Percentiles rank a stretch among this genome's conserved stretches.
Evolutionary conservation across 345 rosid species (phyloP).

Genomic region (Dimocarpus longan): DNA sequence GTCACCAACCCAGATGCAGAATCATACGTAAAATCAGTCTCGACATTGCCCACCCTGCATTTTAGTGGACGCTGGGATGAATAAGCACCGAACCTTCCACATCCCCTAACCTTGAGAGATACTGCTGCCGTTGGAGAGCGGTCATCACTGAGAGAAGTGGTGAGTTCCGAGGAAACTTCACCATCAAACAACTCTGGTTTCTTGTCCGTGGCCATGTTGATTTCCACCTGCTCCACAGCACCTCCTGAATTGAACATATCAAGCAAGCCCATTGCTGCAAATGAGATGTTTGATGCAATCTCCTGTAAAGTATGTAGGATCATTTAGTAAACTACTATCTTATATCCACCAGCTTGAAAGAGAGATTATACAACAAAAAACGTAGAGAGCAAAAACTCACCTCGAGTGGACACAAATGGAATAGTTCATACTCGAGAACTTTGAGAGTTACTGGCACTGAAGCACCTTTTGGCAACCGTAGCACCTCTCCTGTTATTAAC

Average conservation of each 20-base stretch:
- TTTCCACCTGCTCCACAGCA: conserved; percentile 62
- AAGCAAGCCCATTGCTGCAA: conserved; percentile 86
- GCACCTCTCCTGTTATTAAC: conserved; percentile 62
- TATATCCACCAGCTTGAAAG: not conserved
- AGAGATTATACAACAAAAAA: not conserved
- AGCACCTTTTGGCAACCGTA: conserved; percentile 70
- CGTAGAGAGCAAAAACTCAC: conserved; percentile 32
- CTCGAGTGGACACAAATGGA: conserved; percentile 82
- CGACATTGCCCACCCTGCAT: conserved; percentile 55
- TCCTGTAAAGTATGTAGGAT: conserved; percentile 45
- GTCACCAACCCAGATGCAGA: conserved; percentile 60
- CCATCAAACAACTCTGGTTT: conserved; percentile 55
- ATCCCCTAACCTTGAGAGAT: conserved; percentile 65
- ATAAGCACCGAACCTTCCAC: conserved; percentile 75
- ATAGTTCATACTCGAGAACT: conserved; percentile 86
- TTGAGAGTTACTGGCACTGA: conserved; percentile 80
- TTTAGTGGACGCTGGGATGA: conserved; percentile 69
- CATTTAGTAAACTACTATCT: conserved; percentile 12
- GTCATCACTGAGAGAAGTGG: conserved; percentile 44
- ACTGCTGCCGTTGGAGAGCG: conserved; percentile 54
- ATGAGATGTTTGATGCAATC: conserved; percentile 54
- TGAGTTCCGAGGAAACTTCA: conserved; percentile 46
- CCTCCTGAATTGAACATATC: conserved; percentile 90
- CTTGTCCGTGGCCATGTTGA: conserved; percentile 37
- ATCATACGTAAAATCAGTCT: conserved; percentile 58